A percentile compares a stretch with the other conserved stretches of the same genome.
Evolutionary conservation across 192 early-diverging fungal species (phyloP).

Genomic region (Podila minutissima): DNA sequence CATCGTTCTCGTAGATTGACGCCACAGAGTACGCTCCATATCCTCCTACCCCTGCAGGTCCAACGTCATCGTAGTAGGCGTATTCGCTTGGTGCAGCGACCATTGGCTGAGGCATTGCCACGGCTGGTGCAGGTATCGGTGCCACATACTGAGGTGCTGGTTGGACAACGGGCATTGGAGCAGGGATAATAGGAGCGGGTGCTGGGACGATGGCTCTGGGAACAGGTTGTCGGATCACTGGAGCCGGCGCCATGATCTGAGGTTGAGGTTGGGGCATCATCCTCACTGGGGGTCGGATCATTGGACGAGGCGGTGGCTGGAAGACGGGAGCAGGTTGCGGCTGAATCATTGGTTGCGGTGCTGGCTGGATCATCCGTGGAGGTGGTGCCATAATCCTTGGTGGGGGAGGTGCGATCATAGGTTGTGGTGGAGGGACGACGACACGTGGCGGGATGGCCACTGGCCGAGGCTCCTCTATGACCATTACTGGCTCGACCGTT

Average conservation of each 20-base stretch:
- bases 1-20: constrained; percentile 7
- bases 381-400: background rate
- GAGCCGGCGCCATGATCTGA: background rate
- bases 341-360: constrained; percentile 26
- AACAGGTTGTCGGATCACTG: background rate
- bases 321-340: background rate
- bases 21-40: background rate
- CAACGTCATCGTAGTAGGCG: background rate
- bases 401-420: constrained; percentile 1
- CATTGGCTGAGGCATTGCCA: background rate
- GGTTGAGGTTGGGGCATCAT: constrained; percentile 15
- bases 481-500: background rate
- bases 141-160: background rate
- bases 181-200: background rate
- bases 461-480: constrained; percentile 2
- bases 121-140: background rate
- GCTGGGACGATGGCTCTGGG: constrained; percentile 8
- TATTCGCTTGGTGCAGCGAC: background rate
- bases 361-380: constrained; percentile 13
- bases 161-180: background rate
- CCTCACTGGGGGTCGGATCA: constrained; percentile 5
- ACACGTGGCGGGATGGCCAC: background rate
- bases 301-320: background rate
- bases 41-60: background rate
- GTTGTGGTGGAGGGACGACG: constrained; percentile 6